Evolutionary conservation across 2,329 filamentous ascomycete genomes (phyloP).

Genomic region (Alternaria gansuensis): DNA sequence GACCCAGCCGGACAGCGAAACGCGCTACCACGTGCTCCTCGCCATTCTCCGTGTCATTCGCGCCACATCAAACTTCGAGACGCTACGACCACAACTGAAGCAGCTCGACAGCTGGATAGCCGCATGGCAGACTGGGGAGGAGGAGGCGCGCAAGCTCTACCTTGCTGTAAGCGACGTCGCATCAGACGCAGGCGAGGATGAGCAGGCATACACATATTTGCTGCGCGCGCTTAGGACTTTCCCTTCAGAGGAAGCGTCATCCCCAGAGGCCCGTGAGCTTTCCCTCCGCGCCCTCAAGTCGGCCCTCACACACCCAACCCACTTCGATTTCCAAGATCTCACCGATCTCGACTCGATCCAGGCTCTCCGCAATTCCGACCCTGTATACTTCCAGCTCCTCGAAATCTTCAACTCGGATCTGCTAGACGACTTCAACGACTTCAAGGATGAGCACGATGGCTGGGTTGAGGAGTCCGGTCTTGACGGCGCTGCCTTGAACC

Average conservation of each 20-base stretch:
- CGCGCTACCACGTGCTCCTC: slow-evolving; percentile 89
- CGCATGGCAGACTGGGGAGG: slow-evolving; percentile 82
- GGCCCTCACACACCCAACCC: slow-evolving; percentile 70
- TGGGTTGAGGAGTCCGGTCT: slow-evolving; percentile 81
- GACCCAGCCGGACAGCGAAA: slow-evolving; percentile 73
- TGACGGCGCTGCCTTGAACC: slow-evolving; percentile 78
- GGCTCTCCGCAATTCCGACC: slow-evolving; percentile 83
- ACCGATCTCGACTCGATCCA: slow-evolving; percentile 80
- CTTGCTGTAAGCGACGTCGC: slow-evolving; percentile 84
- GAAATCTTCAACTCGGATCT: slow-evolving; percentile 95
- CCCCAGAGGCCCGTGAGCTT: slow-evolving; percentile 65
- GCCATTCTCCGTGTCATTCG: slow-evolving; percentile 86
- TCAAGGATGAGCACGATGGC: slow-evolving; percentile 87
- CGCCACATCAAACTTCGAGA: slow-evolving; percentile 74
- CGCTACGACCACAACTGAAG: slow-evolving; percentile 82
- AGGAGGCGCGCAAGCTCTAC: slow-evolving; percentile 85
- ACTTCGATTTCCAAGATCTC: slow-evolving; percentile 78
- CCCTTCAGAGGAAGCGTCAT: slow-evolving; percentile 65
- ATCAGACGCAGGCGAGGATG: slow-evolving; percentile 76
- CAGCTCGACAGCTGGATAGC: slow-evolving; percentile 83
- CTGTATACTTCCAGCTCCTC: slow-evolving; percentile 87
- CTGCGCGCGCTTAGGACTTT: slow-evolving; percentile 80
- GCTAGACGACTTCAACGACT: slow-evolving; percentile 94
- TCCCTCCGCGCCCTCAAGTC: slow-evolving; percentile 71
- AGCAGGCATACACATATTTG: slow-evolving; percentile 78